Evolutionary conservation across 306 rosid genomes (phyloP).

Genomic region (Malus orientalis): DNA sequence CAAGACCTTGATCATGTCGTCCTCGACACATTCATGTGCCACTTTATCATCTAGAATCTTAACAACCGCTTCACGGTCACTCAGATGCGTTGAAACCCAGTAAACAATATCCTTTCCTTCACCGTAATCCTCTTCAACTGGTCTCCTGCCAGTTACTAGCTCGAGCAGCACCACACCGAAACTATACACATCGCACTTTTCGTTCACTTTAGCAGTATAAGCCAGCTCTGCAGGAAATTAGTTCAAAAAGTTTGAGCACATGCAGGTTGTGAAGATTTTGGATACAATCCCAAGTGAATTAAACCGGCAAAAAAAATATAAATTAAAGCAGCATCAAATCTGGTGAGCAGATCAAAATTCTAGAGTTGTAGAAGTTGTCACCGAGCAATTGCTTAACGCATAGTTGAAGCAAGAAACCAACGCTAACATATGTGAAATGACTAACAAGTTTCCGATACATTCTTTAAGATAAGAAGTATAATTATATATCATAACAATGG

Average conservation of each 20-base stretch:
- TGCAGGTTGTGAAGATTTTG: background rate
- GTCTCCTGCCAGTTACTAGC: conserved; percentile 66
- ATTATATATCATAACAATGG: no score
- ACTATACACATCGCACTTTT: conserved; percentile 88
- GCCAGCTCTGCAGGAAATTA: conserved; percentile 60
- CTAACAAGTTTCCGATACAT: no score
- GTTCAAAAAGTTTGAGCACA: background rate
- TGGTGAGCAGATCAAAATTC: background rate
- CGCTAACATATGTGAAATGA: no score
- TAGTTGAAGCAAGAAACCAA: background rate
- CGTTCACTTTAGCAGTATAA: conserved; percentile 60
- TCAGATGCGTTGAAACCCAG: conserved; percentile 67
- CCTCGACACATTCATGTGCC: conserved; percentile 30
- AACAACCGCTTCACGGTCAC: conserved; percentile 37
- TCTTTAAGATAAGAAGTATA: no score
- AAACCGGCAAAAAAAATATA: no score
- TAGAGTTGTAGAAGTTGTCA: background rate
- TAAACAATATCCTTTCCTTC: conserved; percentile 86
- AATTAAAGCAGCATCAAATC: background rate
- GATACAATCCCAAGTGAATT: background rate
- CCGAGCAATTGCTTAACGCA: background rate
- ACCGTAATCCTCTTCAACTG: conserved; percentile 77
- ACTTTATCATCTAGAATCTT: conserved; percentile 58
- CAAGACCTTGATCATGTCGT: conserved; percentile 67
- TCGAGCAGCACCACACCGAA: conserved; percentile 85